Base-by-base conservation (phyloP, 768 basidiomycete species). In the Trametes punicea region DNA sequence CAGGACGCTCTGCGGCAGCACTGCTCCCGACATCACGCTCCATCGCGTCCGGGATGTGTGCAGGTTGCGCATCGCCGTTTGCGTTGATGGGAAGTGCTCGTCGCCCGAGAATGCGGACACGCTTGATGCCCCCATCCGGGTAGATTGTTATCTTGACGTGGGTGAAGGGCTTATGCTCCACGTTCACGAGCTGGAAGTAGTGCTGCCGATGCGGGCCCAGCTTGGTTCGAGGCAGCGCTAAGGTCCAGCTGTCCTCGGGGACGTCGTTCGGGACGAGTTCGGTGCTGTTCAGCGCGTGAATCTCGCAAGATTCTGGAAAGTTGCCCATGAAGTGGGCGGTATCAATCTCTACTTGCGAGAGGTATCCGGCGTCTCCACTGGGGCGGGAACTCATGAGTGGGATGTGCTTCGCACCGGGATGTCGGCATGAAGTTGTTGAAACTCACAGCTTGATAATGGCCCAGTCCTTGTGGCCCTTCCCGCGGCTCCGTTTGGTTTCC, bases 281-380 rank as follows among this genome's bases (percentile, higher is more conserved):
- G 48, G 55, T 39, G 40, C 69, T 73, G 47, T 58, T 55, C 54
- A 74, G 71, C 13, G 83, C 93, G 67, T 88, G 85, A 18, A 95
- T 65, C 64, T 93, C 90, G 67, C 87, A 90, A 57, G 85, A 87
- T 64, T 92, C 87, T 9, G 96, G 96, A 67, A 90, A 98, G 70
- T 98, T 98, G 21, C 96, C 97, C 69, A 90, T 92, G 74, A 97
- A 98, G 74, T 95, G 87, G 4, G 88, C 84, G 0, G 97, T 98
- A 71, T 99, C 97, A 61, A 99, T 85, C 64, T 95, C 91, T 26
- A 85, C 83, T 33, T 82, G 75, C 56, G 87, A 81, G n/a, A 97
- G 77, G 51, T 78, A 73, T 8, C 91, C 90, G 15, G 87, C 75
- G 44, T 82, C 77, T 42, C 90, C 94, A 8, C 93, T 94, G 44